Conservation (phyloP, 176 grass and related monocot genomes). For the Aegilops sharonensis region DNA sequence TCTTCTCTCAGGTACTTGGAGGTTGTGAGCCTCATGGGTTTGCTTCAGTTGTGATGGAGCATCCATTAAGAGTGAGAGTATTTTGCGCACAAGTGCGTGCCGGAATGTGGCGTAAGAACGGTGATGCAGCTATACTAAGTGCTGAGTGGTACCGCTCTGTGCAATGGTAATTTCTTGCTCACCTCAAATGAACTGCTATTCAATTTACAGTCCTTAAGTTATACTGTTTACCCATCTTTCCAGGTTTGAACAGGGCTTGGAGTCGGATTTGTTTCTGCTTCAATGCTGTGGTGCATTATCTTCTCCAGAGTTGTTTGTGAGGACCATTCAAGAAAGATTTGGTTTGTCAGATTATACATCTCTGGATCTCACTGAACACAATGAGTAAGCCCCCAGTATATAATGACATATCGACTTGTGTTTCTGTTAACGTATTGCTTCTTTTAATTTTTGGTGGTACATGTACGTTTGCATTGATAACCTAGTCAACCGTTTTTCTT, state of each 20-base stretch:
- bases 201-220: constrained; percentile 21
- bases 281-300: constrained; percentile 95
- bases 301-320: constrained; percentile 86
- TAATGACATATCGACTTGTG: neutral
- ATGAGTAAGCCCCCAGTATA: constrained; percentile 62
- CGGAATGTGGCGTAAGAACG: constrained; percentile 98
- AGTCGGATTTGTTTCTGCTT: constrained; percentile 90
- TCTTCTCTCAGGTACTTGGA: constrained; percentile 57
- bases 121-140: constrained; percentile 73
- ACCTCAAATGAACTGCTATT: constrained; percentile 7
- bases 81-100: constrained; percentile 92
- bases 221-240: constrained; percentile 35
- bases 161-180: constrained; percentile 65
- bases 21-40: constrained; percentile 55
- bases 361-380: constrained; percentile 65
- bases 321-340: constrained; percentile 92
- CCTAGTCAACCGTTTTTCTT: constrained; percentile 1
- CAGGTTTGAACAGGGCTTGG: constrained; percentile 92
- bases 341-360: constrained; percentile 74
- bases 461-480: constrained; percentile 1
- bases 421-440: constrained; percentile 25
- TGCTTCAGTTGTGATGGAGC: constrained; percentile 90
- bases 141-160: constrained; percentile 82
- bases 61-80: constrained; percentile 87
- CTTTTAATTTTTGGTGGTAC: neutral